Conservation (phyloP, 176 grass and related monocot species). For the Eleusine indica region DNA sequence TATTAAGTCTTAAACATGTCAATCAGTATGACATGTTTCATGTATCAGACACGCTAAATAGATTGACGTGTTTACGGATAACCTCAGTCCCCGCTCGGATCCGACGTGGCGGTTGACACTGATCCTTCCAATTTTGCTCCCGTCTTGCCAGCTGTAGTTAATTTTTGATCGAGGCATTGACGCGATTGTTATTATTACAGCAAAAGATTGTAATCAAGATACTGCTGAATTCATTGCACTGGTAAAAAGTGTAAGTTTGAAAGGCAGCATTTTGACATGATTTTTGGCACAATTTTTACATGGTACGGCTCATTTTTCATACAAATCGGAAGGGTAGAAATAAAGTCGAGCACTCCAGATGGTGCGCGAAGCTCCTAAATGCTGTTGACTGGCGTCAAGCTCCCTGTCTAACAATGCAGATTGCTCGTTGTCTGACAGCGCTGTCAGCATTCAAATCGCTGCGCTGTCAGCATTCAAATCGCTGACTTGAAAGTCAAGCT, state of each 20-base stretch:
- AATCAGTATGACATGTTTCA: too few relatives aligned
- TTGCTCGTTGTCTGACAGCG: neutral
- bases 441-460: neutral
- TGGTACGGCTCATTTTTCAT: neutral
- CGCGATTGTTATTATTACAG: too few relatives aligned
- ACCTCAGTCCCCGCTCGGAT: too few relatives aligned
- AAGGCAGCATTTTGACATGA: neutral
- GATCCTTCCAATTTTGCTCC: too few relatives aligned
- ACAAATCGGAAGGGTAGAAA: neutral
- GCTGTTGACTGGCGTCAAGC: neutral
- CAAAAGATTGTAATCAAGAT: conserved; percentile 62
- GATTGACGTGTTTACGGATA: too few relatives aligned
- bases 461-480: neutral
- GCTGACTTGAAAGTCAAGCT: neutral
- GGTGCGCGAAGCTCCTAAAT: neutral
- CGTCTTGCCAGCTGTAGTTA: too few relatives aligned
- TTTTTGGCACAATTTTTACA: neutral
- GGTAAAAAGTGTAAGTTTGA: neutral
- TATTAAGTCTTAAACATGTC: too few relatives aligned
- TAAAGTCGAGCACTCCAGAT: neutral
- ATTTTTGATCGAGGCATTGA: too few relatives aligned
- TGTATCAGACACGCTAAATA: too few relatives aligned
- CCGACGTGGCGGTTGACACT: too few relatives aligned
- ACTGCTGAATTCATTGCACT: conserved; percentile 28
- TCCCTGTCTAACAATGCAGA: neutral